phyloP scores from a whole-genome alignment of 768 basidiomycete genomes.

The Rhizopogon rudus region DNA sequence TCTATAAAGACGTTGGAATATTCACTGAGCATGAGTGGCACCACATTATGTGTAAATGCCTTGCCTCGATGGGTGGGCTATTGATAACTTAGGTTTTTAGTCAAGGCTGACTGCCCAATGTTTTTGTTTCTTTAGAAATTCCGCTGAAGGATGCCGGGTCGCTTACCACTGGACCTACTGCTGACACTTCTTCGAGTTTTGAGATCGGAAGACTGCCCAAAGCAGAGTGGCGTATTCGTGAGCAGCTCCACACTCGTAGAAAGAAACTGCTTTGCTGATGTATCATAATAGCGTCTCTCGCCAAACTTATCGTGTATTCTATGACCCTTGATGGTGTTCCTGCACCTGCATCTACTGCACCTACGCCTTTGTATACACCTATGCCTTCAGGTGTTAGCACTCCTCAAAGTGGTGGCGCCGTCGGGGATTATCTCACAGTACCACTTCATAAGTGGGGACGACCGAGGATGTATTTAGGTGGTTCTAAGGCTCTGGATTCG shows the following conservation, averaged over 20 bases:
- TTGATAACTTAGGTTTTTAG: neutral
- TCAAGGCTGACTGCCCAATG: neutral
- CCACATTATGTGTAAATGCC: constrained; percentile 83
- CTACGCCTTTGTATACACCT: constrained; percentile 76
- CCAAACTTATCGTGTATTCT: constrained; percentile 83
- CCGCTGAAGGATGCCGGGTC: constrained; percentile 70
- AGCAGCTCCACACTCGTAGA: constrained; percentile 18
- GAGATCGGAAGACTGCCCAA: constrained; percentile 62
- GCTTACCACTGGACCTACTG: constrained; percentile 68
- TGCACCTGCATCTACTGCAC: constrained; percentile 51
- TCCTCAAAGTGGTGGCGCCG: constrained; percentile 10
- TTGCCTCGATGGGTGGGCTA: constrained; percentile 71
- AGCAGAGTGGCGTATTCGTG: constrained; percentile 69
- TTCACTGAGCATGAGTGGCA: constrained; percentile 84
- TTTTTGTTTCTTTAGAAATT: constrained; percentile 44
- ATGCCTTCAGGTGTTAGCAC: constrained; percentile 54
- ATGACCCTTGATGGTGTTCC: constrained; percentile 67
- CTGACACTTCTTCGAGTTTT: constrained; percentile 56
- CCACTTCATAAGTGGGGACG: constrained; percentile 45
- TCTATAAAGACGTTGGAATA: constrained; percentile 62
- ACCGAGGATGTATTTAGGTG: constrained; percentile 59
- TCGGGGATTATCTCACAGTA: constrained; percentile 56
- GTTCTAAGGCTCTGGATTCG: constrained; percentile 81
- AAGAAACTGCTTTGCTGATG: neutral
- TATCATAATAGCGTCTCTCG: constrained; percentile 57